phyloP scores from a whole-genome alignment of 2,329 filamentous ascomycete genomes.

The Tympanopsis confertula region DNA sequence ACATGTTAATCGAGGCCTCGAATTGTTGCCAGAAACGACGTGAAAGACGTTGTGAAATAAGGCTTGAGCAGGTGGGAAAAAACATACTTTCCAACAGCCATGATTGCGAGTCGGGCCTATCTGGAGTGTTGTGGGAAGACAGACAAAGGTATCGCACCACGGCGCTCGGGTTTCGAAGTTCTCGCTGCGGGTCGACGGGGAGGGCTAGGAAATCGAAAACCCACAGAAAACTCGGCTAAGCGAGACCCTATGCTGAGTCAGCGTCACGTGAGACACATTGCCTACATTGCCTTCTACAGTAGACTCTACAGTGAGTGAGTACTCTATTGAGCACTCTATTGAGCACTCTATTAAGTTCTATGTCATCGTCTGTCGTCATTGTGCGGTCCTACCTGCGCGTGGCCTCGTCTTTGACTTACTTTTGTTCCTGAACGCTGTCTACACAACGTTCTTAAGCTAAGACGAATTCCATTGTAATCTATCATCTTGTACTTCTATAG shows the following conservation, averaged over 20 bases:
- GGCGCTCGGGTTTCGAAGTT: not conserved
- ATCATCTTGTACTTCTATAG: too few species aligned
- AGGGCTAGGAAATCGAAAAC: conserved; percentile 2
- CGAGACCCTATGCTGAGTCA: not conserved
- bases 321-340: too few species aligned
- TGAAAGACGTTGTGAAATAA: not conserved
- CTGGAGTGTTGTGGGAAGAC: not conserved
- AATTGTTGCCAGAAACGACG: not conserved
- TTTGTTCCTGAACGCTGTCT: too few species aligned
- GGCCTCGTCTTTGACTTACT: too few species aligned
- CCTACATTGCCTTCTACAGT: not conserved
- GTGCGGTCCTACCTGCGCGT: too few species aligned
- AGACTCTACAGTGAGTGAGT: too few species aligned
- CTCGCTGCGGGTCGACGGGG: not conserved
- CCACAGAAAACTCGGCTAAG: conserved; percentile 2
- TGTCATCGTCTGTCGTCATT: too few species aligned
- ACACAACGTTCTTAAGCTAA: too few species aligned
- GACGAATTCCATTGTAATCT: too few species aligned
- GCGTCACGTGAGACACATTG: not conserved
- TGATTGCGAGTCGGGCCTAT: conserved; percentile 10
- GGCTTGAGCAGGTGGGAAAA: not conserved
- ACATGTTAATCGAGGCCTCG: conserved; percentile 5
- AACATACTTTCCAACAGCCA: conserved; percentile 49
- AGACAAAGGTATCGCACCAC: not conserved
- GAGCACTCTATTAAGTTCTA: too few species aligned